phyloP scores from a whole-genome alignment of 139 green algal species.

The Chlorella sp. region DNA sequence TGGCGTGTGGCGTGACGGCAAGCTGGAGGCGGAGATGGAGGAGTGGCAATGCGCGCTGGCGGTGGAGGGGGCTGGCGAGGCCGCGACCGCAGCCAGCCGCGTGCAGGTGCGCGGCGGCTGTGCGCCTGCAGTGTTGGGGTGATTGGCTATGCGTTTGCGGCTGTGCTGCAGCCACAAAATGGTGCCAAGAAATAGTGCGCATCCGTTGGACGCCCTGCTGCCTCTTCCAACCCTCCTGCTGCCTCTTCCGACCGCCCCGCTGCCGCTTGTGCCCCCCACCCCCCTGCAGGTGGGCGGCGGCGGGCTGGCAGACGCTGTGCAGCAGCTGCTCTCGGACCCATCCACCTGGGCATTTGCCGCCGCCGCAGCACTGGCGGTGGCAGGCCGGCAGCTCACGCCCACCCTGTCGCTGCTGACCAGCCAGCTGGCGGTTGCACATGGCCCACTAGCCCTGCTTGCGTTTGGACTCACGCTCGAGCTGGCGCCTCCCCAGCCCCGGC shows the following conservation, averaged over 20 bases:
- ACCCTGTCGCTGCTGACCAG: conserved; percentile 21
- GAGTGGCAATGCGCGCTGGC: conserved; percentile 74
- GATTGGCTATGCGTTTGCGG: no score
- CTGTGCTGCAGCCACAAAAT: no score
- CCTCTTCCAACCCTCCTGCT: no score
- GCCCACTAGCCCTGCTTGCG: conserved; percentile 36
- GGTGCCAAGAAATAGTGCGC: no score
- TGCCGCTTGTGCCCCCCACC: no score
- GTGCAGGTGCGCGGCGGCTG: conserved; percentile 7
- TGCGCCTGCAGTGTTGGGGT: no score
- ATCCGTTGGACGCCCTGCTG: no score
- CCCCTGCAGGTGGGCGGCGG: conserved; percentile 36
- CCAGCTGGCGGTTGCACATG: conserved; percentile 34
- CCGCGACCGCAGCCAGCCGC: conserved; percentile 57
- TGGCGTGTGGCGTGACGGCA: conserved; percentile 69
- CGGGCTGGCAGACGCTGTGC: background rate
- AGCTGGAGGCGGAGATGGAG: conserved; percentile 65
- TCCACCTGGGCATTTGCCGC: conserved; percentile 36
- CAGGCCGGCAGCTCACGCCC: conserved; percentile 23
- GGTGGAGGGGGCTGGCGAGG: conserved; percentile 69
- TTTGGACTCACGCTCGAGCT: conserved; percentile 32
- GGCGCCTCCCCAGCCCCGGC: background rate
- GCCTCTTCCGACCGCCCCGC: no score
- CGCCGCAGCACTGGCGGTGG: conserved; percentile 22
- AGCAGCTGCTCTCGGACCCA: conserved; percentile 24